These are phyloP conservation scores for Tetraselmis chui DNA, from an alignment of 139 green algal species.

Conservation along the genomic window DNA sequence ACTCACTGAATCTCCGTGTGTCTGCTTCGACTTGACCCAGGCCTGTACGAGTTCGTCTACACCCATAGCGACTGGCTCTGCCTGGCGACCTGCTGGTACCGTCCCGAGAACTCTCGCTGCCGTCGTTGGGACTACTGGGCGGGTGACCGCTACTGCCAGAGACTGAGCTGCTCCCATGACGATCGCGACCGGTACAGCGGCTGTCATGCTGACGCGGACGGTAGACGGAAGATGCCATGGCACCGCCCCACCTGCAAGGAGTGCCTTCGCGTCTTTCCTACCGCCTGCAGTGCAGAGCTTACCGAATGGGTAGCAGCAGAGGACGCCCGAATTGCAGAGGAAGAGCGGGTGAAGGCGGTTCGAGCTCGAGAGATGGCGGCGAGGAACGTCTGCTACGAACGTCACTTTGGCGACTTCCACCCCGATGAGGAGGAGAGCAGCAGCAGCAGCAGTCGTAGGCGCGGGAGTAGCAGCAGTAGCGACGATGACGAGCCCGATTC, in stretches of 20 bases:
- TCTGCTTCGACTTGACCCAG: no score
- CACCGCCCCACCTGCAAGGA: background rate
- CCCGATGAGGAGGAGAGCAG: background rate
- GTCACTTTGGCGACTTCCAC: background rate
- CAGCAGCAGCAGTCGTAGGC: background rate
- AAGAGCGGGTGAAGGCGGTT: background rate
- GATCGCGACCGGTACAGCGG: background rate
- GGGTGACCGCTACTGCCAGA: background rate
- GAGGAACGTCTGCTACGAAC: background rate
- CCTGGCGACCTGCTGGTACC: background rate
- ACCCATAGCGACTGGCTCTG: background rate
- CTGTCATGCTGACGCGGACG: background rate
- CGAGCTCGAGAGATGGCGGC: background rate
- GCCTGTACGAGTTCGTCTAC: background rate
- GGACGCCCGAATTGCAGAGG: background rate
- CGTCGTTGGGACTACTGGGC: background rate
- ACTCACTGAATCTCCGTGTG: no score
- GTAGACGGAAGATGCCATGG: background rate
- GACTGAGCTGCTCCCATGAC: background rate
- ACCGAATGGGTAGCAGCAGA: background rate
- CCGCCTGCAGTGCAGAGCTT: background rate
- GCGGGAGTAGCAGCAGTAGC: background rate
- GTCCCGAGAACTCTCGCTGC: background rate
- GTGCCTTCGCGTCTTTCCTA: background rate
- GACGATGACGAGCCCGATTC: background rate